Conservation (phyloP, 768 basidiomycete genomes). For the Kwoniella newhampshirensis region DNA sequence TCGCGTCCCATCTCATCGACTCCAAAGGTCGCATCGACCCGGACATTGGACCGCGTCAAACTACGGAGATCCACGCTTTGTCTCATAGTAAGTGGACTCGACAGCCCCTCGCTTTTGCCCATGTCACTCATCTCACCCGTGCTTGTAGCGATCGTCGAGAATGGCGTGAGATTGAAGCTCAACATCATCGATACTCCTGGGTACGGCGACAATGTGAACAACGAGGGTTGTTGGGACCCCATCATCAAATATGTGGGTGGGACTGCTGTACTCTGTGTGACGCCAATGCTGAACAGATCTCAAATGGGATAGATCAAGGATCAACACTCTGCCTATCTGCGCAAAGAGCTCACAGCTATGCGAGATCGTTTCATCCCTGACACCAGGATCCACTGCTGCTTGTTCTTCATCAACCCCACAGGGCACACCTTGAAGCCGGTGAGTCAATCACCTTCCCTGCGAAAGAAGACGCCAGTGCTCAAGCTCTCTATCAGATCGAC, state of each 20-base stretch:
- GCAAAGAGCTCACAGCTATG: conserved; percentile 98
- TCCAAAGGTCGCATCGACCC: conserved; percentile 88
- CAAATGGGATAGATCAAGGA: conserved; percentile 58
- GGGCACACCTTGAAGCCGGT: conserved; percentile 87
- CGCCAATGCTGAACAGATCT: conserved; percentile 61
- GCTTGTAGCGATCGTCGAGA: conserved; percentile 82
- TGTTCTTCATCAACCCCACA: conserved; percentile 99
- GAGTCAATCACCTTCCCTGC: conserved; percentile 7
- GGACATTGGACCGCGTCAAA: conserved; percentile 87
- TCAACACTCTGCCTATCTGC: conserved; percentile 96
- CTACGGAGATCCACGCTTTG: conserved; percentile 92
- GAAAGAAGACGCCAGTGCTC: neutral
- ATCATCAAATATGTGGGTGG: conserved; percentile 94
- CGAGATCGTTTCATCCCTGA: conserved; percentile 98
- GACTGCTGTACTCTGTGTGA: no score
- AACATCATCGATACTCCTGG: conserved; percentile 99
- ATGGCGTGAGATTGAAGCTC: conserved; percentile 86
- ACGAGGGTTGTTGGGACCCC: conserved; percentile 99
- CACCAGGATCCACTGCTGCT: conserved; percentile 95
- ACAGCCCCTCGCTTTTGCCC: neutral
- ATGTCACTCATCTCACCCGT: neutral
- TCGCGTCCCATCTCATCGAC: conserved; percentile 96
- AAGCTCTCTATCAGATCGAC: conserved; percentile 62
- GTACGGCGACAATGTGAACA: conserved; percentile 98
- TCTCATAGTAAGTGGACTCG: conserved; percentile 71